Evolutionary conservation across 495 filamentous ascomycete species (phyloP), one percentile per base, ranked within the genome.

Genomic region (Thermochaetoides thermophila): DNA sequence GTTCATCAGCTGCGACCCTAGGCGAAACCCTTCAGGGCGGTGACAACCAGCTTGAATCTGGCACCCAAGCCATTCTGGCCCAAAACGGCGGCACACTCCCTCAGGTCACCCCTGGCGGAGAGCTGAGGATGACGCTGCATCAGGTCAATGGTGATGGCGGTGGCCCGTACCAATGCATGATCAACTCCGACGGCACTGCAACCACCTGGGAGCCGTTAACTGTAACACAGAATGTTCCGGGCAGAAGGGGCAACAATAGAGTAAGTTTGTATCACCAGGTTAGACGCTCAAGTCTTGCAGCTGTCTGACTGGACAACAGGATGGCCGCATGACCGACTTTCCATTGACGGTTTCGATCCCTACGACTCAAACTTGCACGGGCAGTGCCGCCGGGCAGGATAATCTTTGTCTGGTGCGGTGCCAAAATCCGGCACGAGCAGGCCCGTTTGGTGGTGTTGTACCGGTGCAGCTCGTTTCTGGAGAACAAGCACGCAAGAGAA

Each of bases 341-440:
- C 55, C 60, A 2, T 43, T 70, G 7, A 49, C 40, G 1, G 63
- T 59, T 16, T 46, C 56, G 3, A 64, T 71, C 32, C 64, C 67
- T 2, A 57, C 52, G 15, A 45, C 48, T 30, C 62, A 65, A 49
- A 38, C 45, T 7, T 71, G 68, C 49, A 68, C 60, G 27, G 68
- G 68, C 23, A 64, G 61, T 11, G 63, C 64, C 4, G 68, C 66
- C 1, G 66, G 63, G 10, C 58, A 66, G 47, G 48, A 55, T 16
- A 63, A 64, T 34, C 53, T 63, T 31, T 72, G 68, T 43, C 49
- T 72, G 18, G 68, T 71, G 8, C 56, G 64, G 5, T 66, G 66
- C 56, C 47, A 63, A 43, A 72, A 72, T 37, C 45, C 37, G 0
- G 60, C 61, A 1, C 46, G 56, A n/a, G 61, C 64, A 14, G 65